phyloP scores from a whole-genome alignment of 495 filamentous ascomycete species.

The Aspergillus cavernicola region DNA sequence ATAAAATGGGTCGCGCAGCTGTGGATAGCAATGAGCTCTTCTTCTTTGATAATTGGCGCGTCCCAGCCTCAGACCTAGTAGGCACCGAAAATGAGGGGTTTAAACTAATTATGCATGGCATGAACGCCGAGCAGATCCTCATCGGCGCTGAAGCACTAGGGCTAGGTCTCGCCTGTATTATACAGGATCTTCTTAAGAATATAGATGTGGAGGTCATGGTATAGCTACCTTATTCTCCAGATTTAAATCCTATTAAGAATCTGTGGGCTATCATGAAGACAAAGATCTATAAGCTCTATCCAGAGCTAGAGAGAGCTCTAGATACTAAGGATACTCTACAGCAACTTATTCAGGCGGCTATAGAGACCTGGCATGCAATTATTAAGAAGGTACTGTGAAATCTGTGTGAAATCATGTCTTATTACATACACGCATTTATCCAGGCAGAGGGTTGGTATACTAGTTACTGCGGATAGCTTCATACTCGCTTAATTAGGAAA shows the following conservation, averaged over 20 bases:
- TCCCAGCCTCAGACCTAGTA: slow-evolving; percentile 44
- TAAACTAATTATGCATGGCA: slow-evolving; percentile 64
- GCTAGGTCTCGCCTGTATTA: slow-evolving; percentile 46
- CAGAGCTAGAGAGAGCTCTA: neutral
- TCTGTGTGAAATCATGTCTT: neutral
- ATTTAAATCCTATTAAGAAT: slow-evolving; percentile 2
- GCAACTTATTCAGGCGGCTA: neutral
- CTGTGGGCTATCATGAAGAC: neutral
- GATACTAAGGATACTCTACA: neutral
- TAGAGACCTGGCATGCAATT: slow-evolving; percentile 1
- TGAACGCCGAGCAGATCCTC: slow-evolving; percentile 69
- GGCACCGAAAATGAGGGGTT: slow-evolving; percentile 63
- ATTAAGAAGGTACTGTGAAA: neutral
- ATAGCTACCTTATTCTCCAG: neutral
- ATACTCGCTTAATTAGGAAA: neutral
- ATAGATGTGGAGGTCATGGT: neutral
- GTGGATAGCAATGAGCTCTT: slow-evolving; percentile 70
- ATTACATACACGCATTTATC: neutral
- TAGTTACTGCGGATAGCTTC: neutral
- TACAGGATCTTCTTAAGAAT: neutral
- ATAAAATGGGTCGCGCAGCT: slow-evolving; percentile 66
- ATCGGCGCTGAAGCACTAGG: slow-evolving; percentile 66
- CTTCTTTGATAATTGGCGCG: slow-evolving; percentile 61
- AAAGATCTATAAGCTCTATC: slow-evolving; percentile 1
- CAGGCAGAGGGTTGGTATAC: neutral